Conservation (phyloP, 768 basidiomycete genomes). For the Leccinum aurantiacum region DNA sequence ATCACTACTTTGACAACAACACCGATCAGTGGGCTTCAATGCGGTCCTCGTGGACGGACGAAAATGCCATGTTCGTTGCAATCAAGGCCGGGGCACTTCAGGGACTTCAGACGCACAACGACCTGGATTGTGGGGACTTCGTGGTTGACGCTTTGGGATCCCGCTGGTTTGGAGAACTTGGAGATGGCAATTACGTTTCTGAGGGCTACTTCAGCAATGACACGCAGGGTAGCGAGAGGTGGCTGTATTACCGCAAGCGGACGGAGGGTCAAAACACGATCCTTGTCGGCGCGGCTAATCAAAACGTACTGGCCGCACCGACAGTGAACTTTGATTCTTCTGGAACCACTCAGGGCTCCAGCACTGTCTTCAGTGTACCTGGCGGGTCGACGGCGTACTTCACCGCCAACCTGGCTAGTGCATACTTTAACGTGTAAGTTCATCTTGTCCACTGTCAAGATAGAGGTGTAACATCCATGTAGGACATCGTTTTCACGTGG, state of each 20-base stretch:
- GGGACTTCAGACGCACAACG: slow-evolving; percentile 92
- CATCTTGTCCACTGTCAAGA: background rate
- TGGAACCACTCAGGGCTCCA: slow-evolving; percentile 77
- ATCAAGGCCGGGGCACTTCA: slow-evolving; percentile 83
- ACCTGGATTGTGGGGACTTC: slow-evolving; percentile 93
- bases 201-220: slow-evolving; percentile 77
- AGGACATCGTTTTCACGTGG: slow-evolving; percentile 82
- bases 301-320: slow-evolving; percentile 71
- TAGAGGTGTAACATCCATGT: slow-evolving; percentile 16
- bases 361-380: slow-evolving; percentile 69
- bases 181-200: slow-evolving; percentile 82
- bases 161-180: slow-evolving; percentile 94
- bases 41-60: slow-evolving; percentile 91
- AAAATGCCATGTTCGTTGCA: slow-evolving; percentile 77
- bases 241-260: slow-evolving; percentile 94
- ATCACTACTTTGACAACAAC: slow-evolving; percentile 73
- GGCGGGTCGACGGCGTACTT: slow-evolving; percentile 77
- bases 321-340: slow-evolving; percentile 50
- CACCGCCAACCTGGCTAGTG: slow-evolving; percentile 71
- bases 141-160: slow-evolving; percentile 91
- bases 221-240: slow-evolving; percentile 65
- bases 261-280: slow-evolving; percentile 98
- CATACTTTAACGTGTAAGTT: slow-evolving; percentile 73
- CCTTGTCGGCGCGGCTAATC: slow-evolving; percentile 72
- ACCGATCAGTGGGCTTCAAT: slow-evolving; percentile 87